Evolutionary conservation across 2,329 filamentous ascomycete species (phyloP), one percentile per base, ranked within the genome.

Genomic region (Trichoderma asperellum): DNA sequence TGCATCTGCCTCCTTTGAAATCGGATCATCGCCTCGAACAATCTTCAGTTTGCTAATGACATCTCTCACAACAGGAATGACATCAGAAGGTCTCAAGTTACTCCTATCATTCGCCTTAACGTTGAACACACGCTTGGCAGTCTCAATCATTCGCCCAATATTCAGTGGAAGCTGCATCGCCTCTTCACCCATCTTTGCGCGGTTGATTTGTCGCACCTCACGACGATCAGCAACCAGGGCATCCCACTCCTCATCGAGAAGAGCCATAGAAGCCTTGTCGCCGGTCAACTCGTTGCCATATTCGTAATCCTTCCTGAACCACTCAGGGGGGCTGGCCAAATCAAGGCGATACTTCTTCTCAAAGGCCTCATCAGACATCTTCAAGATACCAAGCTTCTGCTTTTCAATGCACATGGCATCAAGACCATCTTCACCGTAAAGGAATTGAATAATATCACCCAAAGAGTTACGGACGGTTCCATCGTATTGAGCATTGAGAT

Each of bases 401-500:
- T 94, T 93, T 83, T 99, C 96, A 69, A 99, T 98, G 79, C 91
- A 89, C 73, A 92, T 92, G 77, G 92, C 96, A 79, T 99, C 96
- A 8, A 98, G 87, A 76, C 96, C 96, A 80, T 99, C 96, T 79
- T 99, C 96, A 77, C 96, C 96, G 74, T 99, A 99, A 71, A 97
- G 86, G 83, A 99, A 99, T 77, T 99, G 95, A 67, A 99, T 91
- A 72, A 99, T 92, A 75, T 99, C 96, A 57, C 96, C 96, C 56
- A 98, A 86, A 2, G 96, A 99, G 81, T 99, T 99, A 70, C 96
- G 91, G 34, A 99, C 94, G 6, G 96, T 99, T 72, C 95, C 95
- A 76, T 99, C 96, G 78, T 99, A 99, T 77, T 96, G 96, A 70
- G 95, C 94, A 84, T 95, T 97, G 65, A 98, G 91, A 80, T 99